Percentiles rank a stretch among this genome's conserved stretches.
These are phyloP conservation scores for Metschnikowia reukaufii DNA, from an alignment of 805 yeast genomes.

Conservation along the genomic window DNA sequence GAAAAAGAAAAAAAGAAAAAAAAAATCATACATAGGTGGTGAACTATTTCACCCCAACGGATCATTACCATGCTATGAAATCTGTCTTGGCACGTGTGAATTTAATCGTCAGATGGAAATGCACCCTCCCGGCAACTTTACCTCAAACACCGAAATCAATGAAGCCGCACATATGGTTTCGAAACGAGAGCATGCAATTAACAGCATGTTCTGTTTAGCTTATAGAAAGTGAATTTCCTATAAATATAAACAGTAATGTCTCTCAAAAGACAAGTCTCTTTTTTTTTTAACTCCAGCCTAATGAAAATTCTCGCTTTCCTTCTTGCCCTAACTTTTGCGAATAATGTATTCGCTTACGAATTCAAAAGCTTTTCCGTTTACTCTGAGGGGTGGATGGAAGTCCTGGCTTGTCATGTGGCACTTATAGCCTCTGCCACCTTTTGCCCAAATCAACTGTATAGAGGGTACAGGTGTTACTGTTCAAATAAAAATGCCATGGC, in stretches of 20 bases:
- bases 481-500: conserved; percentile 11
- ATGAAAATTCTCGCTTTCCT: conserved; percentile 3
- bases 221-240: neutral
- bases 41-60: too few relatives aligned
- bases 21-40: too few relatives aligned
- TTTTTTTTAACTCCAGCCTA: neutral
- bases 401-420: conserved; percentile 6
- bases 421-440: conserved; percentile 4
- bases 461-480: conserved; percentile 6
- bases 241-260: neutral
- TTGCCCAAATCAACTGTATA: conserved; percentile 1
- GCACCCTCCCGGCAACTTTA: neutral
- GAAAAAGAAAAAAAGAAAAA: too few relatives aligned
- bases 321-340: neutral
- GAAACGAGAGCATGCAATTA: neutral
- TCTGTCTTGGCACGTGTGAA: too few relatives aligned
- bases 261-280: neutral
- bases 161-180: neutral
- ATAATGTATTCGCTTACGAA: conserved; percentile 1
- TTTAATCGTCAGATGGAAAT: neutral
- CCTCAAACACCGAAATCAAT: neutral
- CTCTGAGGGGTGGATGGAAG: neutral
- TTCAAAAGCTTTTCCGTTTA: conserved; percentile 5
- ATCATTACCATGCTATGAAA: too few relatives aligned
- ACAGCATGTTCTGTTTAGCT: neutral